Conservation (phyloP, 768 basidiomycete genomes). For the Mycena filopes region DNA sequence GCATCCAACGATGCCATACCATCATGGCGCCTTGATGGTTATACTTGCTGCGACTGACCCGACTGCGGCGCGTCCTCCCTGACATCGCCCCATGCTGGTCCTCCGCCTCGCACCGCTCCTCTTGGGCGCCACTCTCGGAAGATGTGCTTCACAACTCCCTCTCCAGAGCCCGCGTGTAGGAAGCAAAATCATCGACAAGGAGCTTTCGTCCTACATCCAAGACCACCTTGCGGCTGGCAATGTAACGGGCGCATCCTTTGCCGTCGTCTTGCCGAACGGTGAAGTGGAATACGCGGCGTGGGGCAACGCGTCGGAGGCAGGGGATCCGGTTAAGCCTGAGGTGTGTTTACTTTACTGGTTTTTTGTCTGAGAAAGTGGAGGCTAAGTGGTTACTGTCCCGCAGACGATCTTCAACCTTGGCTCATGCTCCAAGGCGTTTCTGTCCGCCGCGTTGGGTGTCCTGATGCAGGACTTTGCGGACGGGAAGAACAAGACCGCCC, state of each 20-base stretch:
- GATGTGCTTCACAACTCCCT: constrained; percentile 13
- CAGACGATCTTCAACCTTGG: constrained; percentile 52
- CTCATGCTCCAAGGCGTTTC: constrained; percentile 54
- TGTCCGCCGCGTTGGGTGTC: constrained; percentile 50
- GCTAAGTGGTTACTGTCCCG: neutral
- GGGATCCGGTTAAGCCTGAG: constrained; percentile 43
- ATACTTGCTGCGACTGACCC: too few relatives aligned
- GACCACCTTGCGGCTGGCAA: constrained; percentile 22
- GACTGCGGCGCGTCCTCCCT: too few relatives aligned
- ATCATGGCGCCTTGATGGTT: too few relatives aligned
- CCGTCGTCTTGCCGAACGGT: constrained; percentile 39
- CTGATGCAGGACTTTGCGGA: constrained; percentile 54
- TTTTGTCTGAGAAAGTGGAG: too few relatives aligned
- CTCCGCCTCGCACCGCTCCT: neutral
- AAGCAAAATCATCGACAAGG: constrained; percentile 10
- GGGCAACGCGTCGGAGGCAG: constrained; percentile 49
- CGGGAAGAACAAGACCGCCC: constrained; percentile 46
- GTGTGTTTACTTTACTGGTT: constrained; percentile 43
- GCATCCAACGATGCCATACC: too few relatives aligned
- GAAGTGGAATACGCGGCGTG: constrained; percentile 44
- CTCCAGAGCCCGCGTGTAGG: neutral
- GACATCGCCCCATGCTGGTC: too few relatives aligned
- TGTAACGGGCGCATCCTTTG: constrained; percentile 44
- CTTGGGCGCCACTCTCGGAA: neutral
- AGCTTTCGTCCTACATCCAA: constrained; percentile 20